Evolutionary conservation across 2,329 filamentous ascomycete genomes (phyloP), one percentile per base, ranked within the genome.

Genomic region (Westerdykella aurantiaca): DNA sequence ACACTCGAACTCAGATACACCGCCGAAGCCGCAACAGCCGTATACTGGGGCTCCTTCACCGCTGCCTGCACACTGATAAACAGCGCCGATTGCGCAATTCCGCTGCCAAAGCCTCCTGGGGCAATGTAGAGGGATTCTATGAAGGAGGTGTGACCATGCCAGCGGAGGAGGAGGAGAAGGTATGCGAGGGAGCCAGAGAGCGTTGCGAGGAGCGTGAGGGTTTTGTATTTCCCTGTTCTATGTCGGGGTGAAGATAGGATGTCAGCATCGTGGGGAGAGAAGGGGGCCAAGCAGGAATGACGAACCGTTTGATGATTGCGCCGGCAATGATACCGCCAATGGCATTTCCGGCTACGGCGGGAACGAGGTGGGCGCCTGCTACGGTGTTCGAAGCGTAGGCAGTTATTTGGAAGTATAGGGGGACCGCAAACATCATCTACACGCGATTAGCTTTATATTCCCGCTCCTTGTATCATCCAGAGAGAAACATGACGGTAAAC

Each of bases 391-490:
- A 80, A 2, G 74, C 75, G 0, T 72, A 68, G 5, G 75, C 68
- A 0, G 82, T 82, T 1, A 83, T 76, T 45, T 85, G 80, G 50
- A 87, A 88, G 64, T 87, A 87, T 0, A 87, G 63, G 0, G 84
- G 84, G 0, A 86, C 75, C 0, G 76, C 75, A 42, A 81, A 82
- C 77, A 86, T 81, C 57, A 82, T 71, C 65, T 73, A 37, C 38
- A 7, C 18, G 22, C 13, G 12, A 16, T 42, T 31, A 46, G 39
- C 34, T 37, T 13, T 37, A 14, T 10, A 7, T 29, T 29, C 25
- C 25, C 11, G 11, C 25, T 29, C 25, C 10, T 9, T 12, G 11
- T 9, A 21, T 29, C 25, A 29, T 29, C 25, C 10, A 29, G 25
- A 29, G 25, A 29, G 9, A 3, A 29, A 4, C 2, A 12, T 10